Evolutionary conservation across 1,284 basidiomycete genomes (phyloP).

Genomic region (Ustilago sp.): DNA sequence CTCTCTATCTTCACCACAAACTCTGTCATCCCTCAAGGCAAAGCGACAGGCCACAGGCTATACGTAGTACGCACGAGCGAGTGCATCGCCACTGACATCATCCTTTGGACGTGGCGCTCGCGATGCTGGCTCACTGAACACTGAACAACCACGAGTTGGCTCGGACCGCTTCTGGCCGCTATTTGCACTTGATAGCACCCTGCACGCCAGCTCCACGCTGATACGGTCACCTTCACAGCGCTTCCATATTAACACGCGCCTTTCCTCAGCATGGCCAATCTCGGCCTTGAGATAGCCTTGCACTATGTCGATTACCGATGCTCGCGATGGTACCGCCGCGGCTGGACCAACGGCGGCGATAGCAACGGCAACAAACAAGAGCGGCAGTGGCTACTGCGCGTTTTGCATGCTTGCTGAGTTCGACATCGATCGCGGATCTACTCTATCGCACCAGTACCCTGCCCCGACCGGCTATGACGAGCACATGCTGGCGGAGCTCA

Average conservation of each 20-base stretch:
- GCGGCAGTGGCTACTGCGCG: constrained; percentile 43
- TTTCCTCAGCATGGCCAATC: neutral
- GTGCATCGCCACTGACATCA: neutral
- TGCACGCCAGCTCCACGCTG: neutral
- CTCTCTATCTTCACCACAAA: neutral
- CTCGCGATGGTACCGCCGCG: constrained; percentile 4
- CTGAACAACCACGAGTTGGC: neutral
- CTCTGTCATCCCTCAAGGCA: neutral
- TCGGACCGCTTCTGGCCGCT: neutral
- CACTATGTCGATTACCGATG: constrained; percentile 32
- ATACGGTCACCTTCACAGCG: neutral
- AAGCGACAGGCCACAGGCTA: neutral
- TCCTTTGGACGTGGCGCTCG: neutral
- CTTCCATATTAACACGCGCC: neutral
- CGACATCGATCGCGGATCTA: constrained; percentile 64
- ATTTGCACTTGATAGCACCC: neutral
- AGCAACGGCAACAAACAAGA: neutral
- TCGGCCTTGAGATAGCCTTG: neutral
- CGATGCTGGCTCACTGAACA: neutral
- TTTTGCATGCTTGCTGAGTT: constrained; percentile 67
- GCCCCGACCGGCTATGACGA: constrained; percentile 59
- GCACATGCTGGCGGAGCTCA: constrained; percentile 88
- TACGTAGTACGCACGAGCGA: too few species aligned
- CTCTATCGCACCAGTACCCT: constrained; percentile 61
- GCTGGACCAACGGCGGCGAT: neutral